phyloP scores from a whole-genome alignment of 306 rosid species.

The Fagus crenata region DNA sequence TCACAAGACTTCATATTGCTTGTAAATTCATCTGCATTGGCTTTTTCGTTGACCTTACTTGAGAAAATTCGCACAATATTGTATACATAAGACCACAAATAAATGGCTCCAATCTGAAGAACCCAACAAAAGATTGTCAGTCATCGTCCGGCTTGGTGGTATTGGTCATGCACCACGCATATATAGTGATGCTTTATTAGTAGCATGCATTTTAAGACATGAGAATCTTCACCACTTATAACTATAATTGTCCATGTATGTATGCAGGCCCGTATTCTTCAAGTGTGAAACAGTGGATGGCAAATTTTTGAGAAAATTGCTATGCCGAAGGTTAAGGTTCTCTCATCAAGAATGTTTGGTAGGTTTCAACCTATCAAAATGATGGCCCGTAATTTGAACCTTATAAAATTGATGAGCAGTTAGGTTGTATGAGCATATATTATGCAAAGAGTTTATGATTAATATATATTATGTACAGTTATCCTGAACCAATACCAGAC shows the following conservation, averaged over 20 bases:
- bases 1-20: constrained; percentile 25
- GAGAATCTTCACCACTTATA: neutral
- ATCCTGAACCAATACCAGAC: constrained; percentile 13
- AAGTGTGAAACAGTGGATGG: neutral
- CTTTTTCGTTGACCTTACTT: constrained; percentile 24
- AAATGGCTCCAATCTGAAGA: constrained; percentile 67
- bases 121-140: constrained; percentile 5
- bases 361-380: neutral
- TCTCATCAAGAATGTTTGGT: neutral
- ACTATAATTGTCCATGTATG: no score
- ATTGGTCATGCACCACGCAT: neutral
- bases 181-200: neutral
- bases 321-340: no score
- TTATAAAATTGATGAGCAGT: neutral
- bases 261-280: neutral
- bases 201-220: neutral
- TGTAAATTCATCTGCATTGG: constrained; percentile 16
- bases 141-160: neutral
- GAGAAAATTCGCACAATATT: constrained; percentile 72
- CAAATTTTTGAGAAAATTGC: neutral
- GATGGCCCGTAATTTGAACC: neutral
- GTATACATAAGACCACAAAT: constrained; percentile 77
- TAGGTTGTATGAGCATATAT: neutral
- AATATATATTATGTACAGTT: neutral
- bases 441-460: neutral